These are phyloP conservation scores for Suillus subalutaceus DNA, from an alignment of 768 basidiomycete genomes.

Conservation along the genomic window DNA sequence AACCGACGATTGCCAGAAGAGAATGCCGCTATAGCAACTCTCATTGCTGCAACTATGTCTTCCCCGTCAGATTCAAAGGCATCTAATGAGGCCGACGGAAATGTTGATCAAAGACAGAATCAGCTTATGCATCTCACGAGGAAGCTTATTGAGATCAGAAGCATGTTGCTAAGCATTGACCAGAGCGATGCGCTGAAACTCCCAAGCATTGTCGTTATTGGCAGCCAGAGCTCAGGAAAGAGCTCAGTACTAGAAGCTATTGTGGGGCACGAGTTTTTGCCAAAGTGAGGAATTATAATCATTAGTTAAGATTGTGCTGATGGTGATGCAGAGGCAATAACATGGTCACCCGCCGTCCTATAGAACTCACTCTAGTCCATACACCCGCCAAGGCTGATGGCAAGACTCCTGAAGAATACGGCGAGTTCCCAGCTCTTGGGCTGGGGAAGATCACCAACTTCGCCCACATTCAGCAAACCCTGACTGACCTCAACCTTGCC, in stretches of 20 bases:
- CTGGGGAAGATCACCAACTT: constrained; percentile 91
- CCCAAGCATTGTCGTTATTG: constrained; percentile 97
- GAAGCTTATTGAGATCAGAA: constrained; percentile 95
- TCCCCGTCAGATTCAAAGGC: constrained; percentile 67
- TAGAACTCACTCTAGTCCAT: constrained; percentile 94
- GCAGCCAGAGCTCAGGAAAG: constrained; percentile 98
- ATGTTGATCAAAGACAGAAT: constrained; percentile 62
- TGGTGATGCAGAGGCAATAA: constrained; percentile 79
- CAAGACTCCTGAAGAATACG: constrained; percentile 72
- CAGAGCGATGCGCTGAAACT: constrained; percentile 93
- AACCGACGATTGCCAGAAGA: constrained; percentile 52
- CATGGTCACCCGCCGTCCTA: constrained; percentile 98
- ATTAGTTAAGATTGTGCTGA: constrained; percentile 3
- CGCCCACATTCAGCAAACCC: constrained; percentile 85
- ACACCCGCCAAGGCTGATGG: constrained; percentile 64
- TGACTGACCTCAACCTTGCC: constrained; percentile 93
- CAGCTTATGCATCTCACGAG: constrained; percentile 91
- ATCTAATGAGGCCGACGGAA: constrained; percentile 30
- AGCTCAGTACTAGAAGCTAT: constrained; percentile 97
- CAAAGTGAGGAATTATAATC: constrained; percentile 71
- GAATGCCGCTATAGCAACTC: constrained; percentile 67
- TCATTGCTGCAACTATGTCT: constrained; percentile 78
- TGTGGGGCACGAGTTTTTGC: constrained; percentile 96
- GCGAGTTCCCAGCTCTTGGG: constrained; percentile 91
- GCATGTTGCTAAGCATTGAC: constrained; percentile 93